phyloP scores from a whole-genome alignment of 805 yeast species.

The Metschnikowia gelsemii region DNA sequence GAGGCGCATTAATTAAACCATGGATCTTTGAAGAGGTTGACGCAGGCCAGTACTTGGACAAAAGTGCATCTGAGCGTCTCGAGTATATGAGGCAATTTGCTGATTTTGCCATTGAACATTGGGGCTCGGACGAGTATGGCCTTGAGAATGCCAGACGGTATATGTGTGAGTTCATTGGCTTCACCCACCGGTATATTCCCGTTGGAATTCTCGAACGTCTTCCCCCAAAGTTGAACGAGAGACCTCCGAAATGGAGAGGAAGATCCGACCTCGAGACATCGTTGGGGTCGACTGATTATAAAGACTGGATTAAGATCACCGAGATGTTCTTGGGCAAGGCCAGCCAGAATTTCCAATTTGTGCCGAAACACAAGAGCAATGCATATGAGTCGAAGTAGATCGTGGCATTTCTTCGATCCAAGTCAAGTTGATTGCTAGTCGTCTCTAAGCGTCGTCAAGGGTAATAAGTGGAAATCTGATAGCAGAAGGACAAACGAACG shows the following conservation, averaged over 20 bases:
- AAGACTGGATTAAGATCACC: conserved; percentile 93
- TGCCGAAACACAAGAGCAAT: conserved; percentile 94
- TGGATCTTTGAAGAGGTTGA: conserved; percentile 98
- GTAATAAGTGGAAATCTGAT: too few species aligned
- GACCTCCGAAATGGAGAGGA: conserved; percentile 93
- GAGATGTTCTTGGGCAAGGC: conserved; percentile 94
- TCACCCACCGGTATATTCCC: conserved; percentile 92
- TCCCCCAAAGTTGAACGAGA: conserved; percentile 87
- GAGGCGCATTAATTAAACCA: conserved; percentile 97
- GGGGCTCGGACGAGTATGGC: conserved; percentile 98
- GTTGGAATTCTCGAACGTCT: conserved; percentile 85
- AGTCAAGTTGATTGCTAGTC: too few species aligned
- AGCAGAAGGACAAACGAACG: too few species aligned
- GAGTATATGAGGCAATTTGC: conserved; percentile 71
- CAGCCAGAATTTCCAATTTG: conserved; percentile 68
- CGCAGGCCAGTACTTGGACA: conserved; percentile 84
- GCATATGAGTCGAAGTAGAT: conserved; percentile 43
- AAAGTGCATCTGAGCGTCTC: conserved; percentile 84
- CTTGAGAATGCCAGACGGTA: conserved; percentile 83
- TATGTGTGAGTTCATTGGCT: conserved; percentile 90
- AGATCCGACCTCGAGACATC: conserved; percentile 90
- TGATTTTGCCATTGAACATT: conserved; percentile 83
- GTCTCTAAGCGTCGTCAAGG: too few species aligned
- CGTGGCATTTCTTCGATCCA: too few species aligned
- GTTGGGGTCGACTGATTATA: conserved; percentile 78